Evolutionary conservation across 495 filamentous ascomycete genomes (phyloP).

Genomic region (Chaetomium cochliodes): DNA sequence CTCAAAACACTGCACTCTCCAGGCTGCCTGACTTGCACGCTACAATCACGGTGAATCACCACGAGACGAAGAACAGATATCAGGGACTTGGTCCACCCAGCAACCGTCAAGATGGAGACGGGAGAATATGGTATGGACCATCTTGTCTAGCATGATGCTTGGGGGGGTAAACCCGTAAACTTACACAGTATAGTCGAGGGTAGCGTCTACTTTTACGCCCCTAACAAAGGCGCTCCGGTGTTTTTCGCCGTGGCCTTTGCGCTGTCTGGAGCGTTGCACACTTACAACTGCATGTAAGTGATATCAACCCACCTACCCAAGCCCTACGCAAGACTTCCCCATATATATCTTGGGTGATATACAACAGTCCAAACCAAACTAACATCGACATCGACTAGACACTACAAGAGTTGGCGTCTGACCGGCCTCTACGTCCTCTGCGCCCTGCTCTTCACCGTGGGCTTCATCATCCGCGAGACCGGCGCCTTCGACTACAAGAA

Average conservation of each 20-base stretch:
- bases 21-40: neutral
- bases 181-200: conserved; percentile 37
- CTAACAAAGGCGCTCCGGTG: conserved; percentile 69
- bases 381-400: conserved; percentile 37
- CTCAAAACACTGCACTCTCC: neutral
- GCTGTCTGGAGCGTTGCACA: conserved; percentile 56
- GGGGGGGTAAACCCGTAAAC: neutral
- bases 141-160: neutral
- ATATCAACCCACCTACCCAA: neutral
- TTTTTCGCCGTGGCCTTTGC: conserved; percentile 66
- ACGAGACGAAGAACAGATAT: neutral
- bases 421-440: conserved; percentile 42
- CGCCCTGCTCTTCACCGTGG: conserved; percentile 50
- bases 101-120: conserved; percentile 35
- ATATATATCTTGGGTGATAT: too few relatives aligned
- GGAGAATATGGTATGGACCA: conserved; percentile 38
- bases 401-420: conserved; percentile 52
- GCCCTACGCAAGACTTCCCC: too few relatives aligned
- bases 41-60: neutral
- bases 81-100: too few relatives aligned
- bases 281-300: conserved; percentile 62
- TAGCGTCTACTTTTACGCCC: conserved; percentile 70
- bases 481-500: conserved; percentile 60
- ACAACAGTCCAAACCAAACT: neutral
- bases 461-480: conserved; percentile 58